Evolutionary conservation across 768 basidiomycete species (phyloP), one percentile per base, ranked within the genome.

Genomic region (Candolleomyces eurysporus): DNA sequence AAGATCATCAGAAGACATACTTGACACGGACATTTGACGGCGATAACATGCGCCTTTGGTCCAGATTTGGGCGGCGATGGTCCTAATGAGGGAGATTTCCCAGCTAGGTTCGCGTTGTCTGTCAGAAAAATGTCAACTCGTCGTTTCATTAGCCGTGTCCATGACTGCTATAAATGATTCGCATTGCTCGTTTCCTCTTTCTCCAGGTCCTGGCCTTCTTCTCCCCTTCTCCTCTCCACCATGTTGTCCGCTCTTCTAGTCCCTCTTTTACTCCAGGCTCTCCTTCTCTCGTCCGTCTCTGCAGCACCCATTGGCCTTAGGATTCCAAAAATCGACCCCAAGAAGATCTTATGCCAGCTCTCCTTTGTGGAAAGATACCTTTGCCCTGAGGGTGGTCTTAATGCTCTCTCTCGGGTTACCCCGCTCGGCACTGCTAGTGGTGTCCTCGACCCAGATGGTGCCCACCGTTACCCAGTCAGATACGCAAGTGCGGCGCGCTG

Each of bases 401-500:
- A 64, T 26, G 61, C 65, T 19, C 61, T 72, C 42, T 73, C 63
- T 42, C 66, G 75, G 32, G 21, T 62, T 17, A 90, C 89, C 0
- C 75, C 79, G 17, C 61, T 90, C 26, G 89, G 89, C 17, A 71
- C 73, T 19, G 89, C 89, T 9, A 69, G 71, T 17, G 89, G 90
- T 32, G 76, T 78, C 4, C 45, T 73, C 4, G 83, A 84, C 63
- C 72, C 74, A 17, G 69, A 77, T 50, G 84, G 82, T 32, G 84
- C 80, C 30, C 72, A 75, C 55, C 78, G 89, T 46, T 91, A 86
- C 68, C 69, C 83, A 36, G 89, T 88, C 60, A 86, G 80, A 66
- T 92, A 92, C 69, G 90, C 84, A 8, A 77, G 76, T 59, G 86
- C 87, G 6, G 62, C 75, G 14, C 79, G 90, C 59, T 92, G 88